Base-by-base conservation (phyloP, 116 monocot species). In the Zostera marina region DNA sequence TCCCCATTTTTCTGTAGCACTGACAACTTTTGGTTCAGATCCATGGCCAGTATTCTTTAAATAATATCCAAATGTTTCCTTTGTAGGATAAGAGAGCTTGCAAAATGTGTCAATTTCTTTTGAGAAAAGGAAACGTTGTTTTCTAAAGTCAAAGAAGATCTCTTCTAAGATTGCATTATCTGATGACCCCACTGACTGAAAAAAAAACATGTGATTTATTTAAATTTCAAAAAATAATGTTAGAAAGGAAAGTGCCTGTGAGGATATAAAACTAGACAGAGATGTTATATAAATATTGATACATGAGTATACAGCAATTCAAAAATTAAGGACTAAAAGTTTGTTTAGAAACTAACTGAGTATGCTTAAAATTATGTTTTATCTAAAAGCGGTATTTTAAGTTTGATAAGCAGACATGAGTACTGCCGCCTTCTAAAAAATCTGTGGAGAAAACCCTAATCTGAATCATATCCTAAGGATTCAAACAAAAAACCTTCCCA, bases 141-240 rank as follows among this genome's bases (percentile, higher is more conserved):
- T 96, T 71, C 96, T 80, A 74, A 96, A 96, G 68, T 96, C 90
- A 86, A 96, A 96, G 74, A 74, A 83, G 40, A 96, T 80, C 64
- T 96, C 96, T 52, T 83, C 90, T 41, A 8, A 44, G 22, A 49
- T 41, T 64, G 74, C 70, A 46, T 73, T 71, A 63, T 72, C 43
- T 42, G 80, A 75, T 53, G 87, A 70, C 19, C 70, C 79, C 70
- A 68, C 66, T 40, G 62, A 66, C 96, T 96, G 71, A 45, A 60
- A 32, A 3, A 32, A 3, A 32, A 32, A 5, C 32, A 32, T 32
- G 32, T 32, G 32, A 32, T 32, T 32, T 32, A 32, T 32, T 32
- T 32, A 3, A 32, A 5, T 32, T 32, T 32, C 32, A 32, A 51
- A 13, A 16, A 15, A 51, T 19, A 16, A 17, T 19, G 20, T 51